A percentile compares a stretch with the other conserved stretches of the same genome.
Evolutionary conservation across 805 yeast species (phyloP).

Genomic region (Myxozyma neglecta): DNA sequence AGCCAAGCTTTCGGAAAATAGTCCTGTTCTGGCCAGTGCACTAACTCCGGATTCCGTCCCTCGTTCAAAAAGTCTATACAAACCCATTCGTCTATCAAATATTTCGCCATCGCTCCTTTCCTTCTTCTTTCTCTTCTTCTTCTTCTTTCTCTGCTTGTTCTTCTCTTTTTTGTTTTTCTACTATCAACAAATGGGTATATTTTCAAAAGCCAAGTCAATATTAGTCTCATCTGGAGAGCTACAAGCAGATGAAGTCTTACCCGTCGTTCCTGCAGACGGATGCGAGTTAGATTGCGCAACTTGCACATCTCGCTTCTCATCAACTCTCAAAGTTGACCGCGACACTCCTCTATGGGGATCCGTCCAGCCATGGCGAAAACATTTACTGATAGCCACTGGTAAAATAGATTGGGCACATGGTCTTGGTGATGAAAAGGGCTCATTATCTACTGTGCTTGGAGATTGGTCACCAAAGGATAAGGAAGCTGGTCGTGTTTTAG

Average conservation of each 20-base stretch:
- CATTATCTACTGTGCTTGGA: conserved; percentile 50
- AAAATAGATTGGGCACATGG: conserved; percentile 81
- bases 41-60: background rate
- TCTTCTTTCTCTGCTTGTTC: background rate
- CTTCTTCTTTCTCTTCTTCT: background rate
- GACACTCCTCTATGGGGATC: conserved; percentile 62
- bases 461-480: conserved; percentile 34
- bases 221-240: background rate
- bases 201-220: conserved; percentile 3
- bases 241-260: conserved; percentile 3
- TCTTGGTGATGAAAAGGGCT: conserved; percentile 52
- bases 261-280: conserved; percentile 23
- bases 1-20: no score
- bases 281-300: conserved; percentile 45
- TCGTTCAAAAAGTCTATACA: background rate
- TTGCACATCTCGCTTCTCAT: conserved; percentile 58
- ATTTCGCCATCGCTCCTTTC: background rate
- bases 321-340: conserved; percentile 48
- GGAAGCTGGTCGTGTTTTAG: conserved; percentile 46
- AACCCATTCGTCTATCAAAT: no score
- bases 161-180: background rate
- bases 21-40: background rate
- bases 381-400: conserved; percentile 80
- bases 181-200: conserved; percentile 8
- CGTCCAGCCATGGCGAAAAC: conserved; percentile 67